A percentile compares a stretch with the other conserved stretches of the same genome.
Conservation (phyloP, 129 eudicot species). For the Daucus carota region DH1_v3.0 NC_030381.2:37835501-37836000, state of each 20-base stretch:
- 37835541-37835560: constrained; percentile 78
- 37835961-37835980: not conserved
- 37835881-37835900: no score
- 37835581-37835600: constrained; percentile 48
- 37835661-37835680: constrained; percentile 60
- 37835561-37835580: constrained; percentile 83
- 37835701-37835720: constrained; percentile 72
- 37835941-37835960: no score
- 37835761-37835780: no score
- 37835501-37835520: constrained; percentile 91
- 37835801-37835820: no score
- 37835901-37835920: not conserved
- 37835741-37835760: no score
- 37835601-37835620: constrained; percentile 18
- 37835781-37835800: no score
- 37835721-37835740: constrained; percentile 1
- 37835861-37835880: no score
- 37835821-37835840: no score
- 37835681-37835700: constrained; percentile 57
- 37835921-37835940: no score
- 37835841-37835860: no score
- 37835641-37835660: constrained; percentile 36
- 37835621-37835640: constrained; percentile 19
- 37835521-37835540: constrained; percentile 90
- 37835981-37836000: constrained; percentile 40